These are phyloP conservation scores for Rhodotorula graminis DNA, from an alignment of 768 basidiomycete species.

Conservation along the genomic window DNA sequence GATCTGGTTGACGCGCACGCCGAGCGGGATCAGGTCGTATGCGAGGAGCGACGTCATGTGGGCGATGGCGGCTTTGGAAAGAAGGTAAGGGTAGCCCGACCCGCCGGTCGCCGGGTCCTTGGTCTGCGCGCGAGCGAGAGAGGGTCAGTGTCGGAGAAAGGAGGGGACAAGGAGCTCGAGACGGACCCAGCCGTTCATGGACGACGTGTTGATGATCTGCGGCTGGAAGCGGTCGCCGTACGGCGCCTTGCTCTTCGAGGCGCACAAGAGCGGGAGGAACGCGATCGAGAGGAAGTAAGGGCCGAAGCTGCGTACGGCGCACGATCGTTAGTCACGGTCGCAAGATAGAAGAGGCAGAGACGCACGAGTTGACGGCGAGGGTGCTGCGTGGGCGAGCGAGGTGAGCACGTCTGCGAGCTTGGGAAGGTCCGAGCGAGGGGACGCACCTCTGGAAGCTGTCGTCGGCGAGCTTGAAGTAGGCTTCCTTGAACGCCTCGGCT, in stretches of 20 bases:
- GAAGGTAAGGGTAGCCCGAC: slow-evolving; percentile 52
- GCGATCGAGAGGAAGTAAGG: slow-evolving; percentile 28
- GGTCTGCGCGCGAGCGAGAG: not conserved
- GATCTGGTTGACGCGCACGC: slow-evolving; percentile 54
- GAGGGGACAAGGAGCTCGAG: not conserved
- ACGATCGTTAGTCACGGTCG: too few relatives aligned
- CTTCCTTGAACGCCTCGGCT: slow-evolving; percentile 50
- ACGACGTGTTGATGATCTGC: slow-evolving; percentile 55
- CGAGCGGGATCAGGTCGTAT: slow-evolving; percentile 54
- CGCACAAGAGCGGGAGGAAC: slow-evolving; percentile 23
- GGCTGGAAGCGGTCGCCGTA: slow-evolving; percentile 50
- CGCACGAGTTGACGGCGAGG: slow-evolving; percentile 38
- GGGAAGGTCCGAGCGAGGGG: not conserved
- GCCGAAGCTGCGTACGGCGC: slow-evolving; percentile 15
- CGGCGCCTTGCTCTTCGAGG: slow-evolving; percentile 40
- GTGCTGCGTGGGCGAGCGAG: slow-evolving; percentile 39
- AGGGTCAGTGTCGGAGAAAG: not conserved
- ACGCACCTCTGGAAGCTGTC: slow-evolving; percentile 45
- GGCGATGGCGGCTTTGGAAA: slow-evolving; percentile 54
- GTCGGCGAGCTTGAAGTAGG: slow-evolving; percentile 51
- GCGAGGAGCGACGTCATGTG: slow-evolving; percentile 53
- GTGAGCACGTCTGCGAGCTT: not conserved
- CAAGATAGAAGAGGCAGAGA: not conserved
- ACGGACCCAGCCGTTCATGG: slow-evolving; percentile 51
- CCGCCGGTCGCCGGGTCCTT: slow-evolving; percentile 49